phyloP scores from a whole-genome alignment of 805 yeast species.

The Starmerella asiatica region DNA sequence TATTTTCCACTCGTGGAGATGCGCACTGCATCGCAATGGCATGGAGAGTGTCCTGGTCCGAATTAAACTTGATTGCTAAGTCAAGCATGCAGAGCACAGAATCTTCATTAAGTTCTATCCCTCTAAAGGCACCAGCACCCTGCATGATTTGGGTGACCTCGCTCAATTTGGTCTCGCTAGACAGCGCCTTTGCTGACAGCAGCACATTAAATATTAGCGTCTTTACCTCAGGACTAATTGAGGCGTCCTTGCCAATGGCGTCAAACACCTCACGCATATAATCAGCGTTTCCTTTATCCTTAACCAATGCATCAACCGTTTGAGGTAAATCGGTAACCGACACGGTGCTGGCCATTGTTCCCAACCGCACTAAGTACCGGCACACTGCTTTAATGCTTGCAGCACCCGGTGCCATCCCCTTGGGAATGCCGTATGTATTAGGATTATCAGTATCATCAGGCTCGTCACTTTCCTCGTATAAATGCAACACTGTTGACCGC shows the following conservation, averaged over 20 bases:
- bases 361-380: slow-evolving; percentile 18
- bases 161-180: neutral
- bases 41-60: slow-evolving; percentile 2
- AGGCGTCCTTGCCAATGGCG: slow-evolving; percentile 11
- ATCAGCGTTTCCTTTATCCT: neutral
- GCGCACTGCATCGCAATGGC: slow-evolving; percentile 6
- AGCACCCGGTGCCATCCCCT: too few relatives aligned
- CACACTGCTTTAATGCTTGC: slow-evolving; percentile 18
- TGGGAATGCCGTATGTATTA: neutral
- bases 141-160: slow-evolving; percentile 5
- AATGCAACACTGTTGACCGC: slow-evolving; percentile 4
- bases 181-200: slow-evolving; percentile 7
- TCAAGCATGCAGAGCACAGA: slow-evolving; percentile 7
- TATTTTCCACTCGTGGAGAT: slow-evolving; percentile 2
- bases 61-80: slow-evolving; percentile 2
- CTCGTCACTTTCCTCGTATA: slow-evolving; percentile 10
- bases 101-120: slow-evolving; percentile 15
- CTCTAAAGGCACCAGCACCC: slow-evolving; percentile 3
- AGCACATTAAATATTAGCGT: slow-evolving; percentile 21
- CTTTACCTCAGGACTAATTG: slow-evolving; percentile 12
- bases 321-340: slow-evolving; percentile 18
- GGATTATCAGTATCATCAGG: neutral
- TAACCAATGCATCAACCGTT: slow-evolving; percentile 13
- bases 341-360: slow-evolving; percentile 16
- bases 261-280: slow-evolving; percentile 9